phyloP scores from a whole-genome alignment of 139 green algal genomes.

The Microglena sp. region DNA sequence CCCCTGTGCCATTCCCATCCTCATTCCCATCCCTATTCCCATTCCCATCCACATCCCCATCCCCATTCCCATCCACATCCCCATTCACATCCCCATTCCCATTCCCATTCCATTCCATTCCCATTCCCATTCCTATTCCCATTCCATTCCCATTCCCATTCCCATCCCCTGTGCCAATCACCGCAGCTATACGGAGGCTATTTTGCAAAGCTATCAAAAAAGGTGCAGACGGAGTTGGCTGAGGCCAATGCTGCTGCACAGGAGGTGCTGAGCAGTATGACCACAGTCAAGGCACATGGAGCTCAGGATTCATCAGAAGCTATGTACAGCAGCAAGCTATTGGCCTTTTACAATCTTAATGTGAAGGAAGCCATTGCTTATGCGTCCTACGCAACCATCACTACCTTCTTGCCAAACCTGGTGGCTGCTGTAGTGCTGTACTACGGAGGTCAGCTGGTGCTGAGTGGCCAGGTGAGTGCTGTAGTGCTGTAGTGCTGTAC shows the following conservation, averaged over 20 bases:
- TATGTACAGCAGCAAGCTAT: slow-evolving; percentile 49
- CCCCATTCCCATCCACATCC: not conserved
- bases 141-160: not conserved
- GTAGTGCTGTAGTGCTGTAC: slow-evolving; percentile 18
- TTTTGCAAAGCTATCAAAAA: slow-evolving; percentile 59
- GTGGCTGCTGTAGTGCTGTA: slow-evolving; percentile 45
- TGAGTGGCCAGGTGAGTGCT: slow-evolving; percentile 13
- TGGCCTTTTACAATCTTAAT: slow-evolving; percentile 12
- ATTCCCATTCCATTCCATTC: not conserved
- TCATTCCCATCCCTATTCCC: not conserved
- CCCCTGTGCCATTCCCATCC: not conserved
- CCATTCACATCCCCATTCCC: not conserved
- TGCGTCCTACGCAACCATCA: slow-evolving; percentile 47
- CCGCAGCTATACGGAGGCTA: slow-evolving; percentile 66
- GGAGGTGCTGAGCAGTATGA: slow-evolving; percentile 53
- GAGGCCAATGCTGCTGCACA: slow-evolving; percentile 69
- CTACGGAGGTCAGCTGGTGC: slow-evolving; percentile 48
- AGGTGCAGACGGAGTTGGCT: slow-evolving; percentile 61
- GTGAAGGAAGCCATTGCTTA: slow-evolving; percentile 26
- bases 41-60: not conserved
- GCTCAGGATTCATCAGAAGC: slow-evolving; percentile 40
- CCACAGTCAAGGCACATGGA: slow-evolving; percentile 67
- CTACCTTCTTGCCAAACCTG: slow-evolving; percentile 58
- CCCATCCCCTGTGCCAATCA: not conserved
- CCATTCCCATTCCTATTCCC: not conserved